A percentile compares a stretch with the other conserved stretches of the same genome.
Evolutionary conservation across 345 rosid genomes (phyloP).

Genomic region (Linum tenue): DNA sequence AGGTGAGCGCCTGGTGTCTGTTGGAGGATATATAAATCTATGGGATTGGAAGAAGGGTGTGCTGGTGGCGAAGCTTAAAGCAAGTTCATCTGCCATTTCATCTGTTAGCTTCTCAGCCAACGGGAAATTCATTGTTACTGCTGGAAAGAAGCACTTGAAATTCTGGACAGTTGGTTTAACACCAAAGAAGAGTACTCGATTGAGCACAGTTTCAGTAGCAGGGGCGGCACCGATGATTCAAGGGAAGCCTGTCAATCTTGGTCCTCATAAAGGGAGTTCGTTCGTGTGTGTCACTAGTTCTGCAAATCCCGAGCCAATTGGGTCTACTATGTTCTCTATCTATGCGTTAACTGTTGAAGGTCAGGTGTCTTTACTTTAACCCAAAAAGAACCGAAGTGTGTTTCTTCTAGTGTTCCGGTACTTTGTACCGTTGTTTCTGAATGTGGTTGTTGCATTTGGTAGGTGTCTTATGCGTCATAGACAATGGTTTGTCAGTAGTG

Average conservation of each 20-base stretch:
- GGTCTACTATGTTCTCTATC: constrained; percentile 21
- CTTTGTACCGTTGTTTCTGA: constrained; percentile 6
- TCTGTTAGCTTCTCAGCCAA: constrained; percentile 61
- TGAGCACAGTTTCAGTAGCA: constrained; percentile 25
- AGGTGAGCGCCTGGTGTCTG: constrained; percentile 69
- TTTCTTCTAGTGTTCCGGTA: constrained; percentile 15
- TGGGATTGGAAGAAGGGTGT: constrained; percentile 66
- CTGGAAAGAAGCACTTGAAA: constrained; percentile 74
- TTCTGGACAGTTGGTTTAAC: constrained; percentile 55
- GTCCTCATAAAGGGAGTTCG: constrained; percentile 52
- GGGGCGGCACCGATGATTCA: constrained; percentile 23
- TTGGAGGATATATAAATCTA: constrained; percentile 72
- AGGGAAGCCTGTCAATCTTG: constrained; percentile 52
- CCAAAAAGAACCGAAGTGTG: constrained; percentile 7
- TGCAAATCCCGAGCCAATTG: constrained; percentile 26
- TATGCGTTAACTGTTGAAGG: constrained; percentile 72
- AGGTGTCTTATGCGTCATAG: constrained; percentile 59
- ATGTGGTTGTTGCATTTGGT: constrained; percentile 18
- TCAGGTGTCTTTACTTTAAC: constrained; percentile 17
- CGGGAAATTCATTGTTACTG: constrained; percentile 57
- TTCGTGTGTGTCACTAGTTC: constrained; percentile 43
- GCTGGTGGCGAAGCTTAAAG: constrained; percentile 61
- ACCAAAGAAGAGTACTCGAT: constrained; percentile 38
- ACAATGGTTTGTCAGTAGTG: constrained; percentile 33
- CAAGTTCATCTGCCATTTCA: constrained; percentile 46